A percentile compares a stretch with the other conserved stretches of the same genome.
Evolutionary conservation across 345 rosid genomes (phyloP).

Genomic region (Pelargonium nanum): DNA sequence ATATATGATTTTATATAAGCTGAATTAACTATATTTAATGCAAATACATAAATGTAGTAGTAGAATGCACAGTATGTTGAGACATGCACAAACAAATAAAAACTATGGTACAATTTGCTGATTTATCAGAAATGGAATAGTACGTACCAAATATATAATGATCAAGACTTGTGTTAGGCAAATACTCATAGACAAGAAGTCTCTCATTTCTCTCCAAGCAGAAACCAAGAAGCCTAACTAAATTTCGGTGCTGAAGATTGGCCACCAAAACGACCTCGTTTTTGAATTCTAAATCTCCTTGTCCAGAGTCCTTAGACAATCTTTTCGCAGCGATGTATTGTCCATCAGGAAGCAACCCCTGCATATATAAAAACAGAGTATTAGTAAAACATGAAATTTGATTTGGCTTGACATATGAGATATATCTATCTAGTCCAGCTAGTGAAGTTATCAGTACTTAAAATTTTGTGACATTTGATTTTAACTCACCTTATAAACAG

Average conservation of each 20-base stretch:
- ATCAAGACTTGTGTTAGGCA: slow-evolving; percentile 20
- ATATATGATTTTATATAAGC: too few relatives aligned
- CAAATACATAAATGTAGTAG: too few relatives aligned
- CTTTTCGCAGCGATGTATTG: slow-evolving; percentile 13
- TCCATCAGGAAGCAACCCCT: background rate
- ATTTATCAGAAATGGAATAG: too few relatives aligned
- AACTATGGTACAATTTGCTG: too few relatives aligned
- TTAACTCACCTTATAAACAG: slow-evolving; percentile 20
- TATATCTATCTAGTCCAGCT: too few relatives aligned
- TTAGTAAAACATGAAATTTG: background rate
- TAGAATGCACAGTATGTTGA: too few relatives aligned
- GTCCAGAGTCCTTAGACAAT: slow-evolving; percentile 8
- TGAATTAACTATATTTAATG: too few relatives aligned
- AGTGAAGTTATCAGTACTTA: background rate
- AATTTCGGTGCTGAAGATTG: slow-evolving; percentile 26
- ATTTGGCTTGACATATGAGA: too few relatives aligned
- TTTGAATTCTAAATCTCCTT: slow-evolving; percentile 16
- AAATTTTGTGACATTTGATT: background rate
- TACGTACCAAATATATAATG: slow-evolving; percentile 16
- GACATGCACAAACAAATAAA: too few relatives aligned
- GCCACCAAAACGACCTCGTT: slow-evolving; percentile 17
- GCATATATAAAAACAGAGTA: background rate
- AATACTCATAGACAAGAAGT: slow-evolving; percentile 36
- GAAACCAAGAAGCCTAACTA: slow-evolving; percentile 35
- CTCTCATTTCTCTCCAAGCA: slow-evolving; percentile 33